These are phyloP conservation scores for Penicillium chermesinum DNA, from an alignment of 495 filamentous ascomycete genomes.

Conservation along the genomic window DNA sequence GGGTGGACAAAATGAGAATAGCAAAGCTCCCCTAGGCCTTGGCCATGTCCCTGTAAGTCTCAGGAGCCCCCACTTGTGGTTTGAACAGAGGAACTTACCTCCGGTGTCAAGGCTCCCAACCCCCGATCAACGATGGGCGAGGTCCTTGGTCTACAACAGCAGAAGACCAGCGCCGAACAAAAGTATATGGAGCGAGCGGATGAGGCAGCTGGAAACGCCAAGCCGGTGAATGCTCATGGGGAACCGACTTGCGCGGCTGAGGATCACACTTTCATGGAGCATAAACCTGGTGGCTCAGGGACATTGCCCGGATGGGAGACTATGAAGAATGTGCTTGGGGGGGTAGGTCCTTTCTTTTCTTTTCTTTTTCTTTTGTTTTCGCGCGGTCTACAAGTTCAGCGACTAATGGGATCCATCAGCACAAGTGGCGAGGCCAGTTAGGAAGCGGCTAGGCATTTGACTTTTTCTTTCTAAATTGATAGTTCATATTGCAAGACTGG, in stretches of 20 bases:
- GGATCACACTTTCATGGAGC: slow-evolving; percentile 35
- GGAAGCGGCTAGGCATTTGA: background rate
- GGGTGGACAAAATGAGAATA: slow-evolving; percentile 12
- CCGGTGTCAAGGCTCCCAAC: slow-evolving; percentile 24
- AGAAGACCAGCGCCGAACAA: slow-evolving; percentile 27
- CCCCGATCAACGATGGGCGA: slow-evolving; percentile 24
- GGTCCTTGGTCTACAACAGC: slow-evolving; percentile 27
- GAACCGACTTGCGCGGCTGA: slow-evolving; percentile 27
- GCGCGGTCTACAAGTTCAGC: too few relatives aligned
- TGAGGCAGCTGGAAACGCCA: background rate
- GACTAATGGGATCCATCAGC: background rate
- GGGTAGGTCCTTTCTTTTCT: slow-evolving; percentile 20
- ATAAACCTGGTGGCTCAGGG: slow-evolving; percentile 28
- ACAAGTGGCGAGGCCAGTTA: slow-evolving; percentile 3
- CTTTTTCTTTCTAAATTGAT: too few relatives aligned
- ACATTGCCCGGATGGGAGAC: slow-evolving; percentile 34
- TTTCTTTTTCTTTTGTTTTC: too few relatives aligned
- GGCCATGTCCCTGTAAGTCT: slow-evolving; percentile 28
- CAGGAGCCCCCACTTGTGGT: too few relatives aligned
- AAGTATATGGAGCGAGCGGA: slow-evolving; percentile 21
- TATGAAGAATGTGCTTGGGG: slow-evolving; percentile 16
- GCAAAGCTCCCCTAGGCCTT: slow-evolving; percentile 8
- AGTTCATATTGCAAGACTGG: too few relatives aligned
- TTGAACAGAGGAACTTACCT: too few relatives aligned
- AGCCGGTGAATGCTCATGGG: slow-evolving; percentile 5